These are phyloP conservation scores for Xylaria sp. DNA, from an alignment of 2,329 filamentous ascomycete species.

Conservation along the genomic window DNA sequence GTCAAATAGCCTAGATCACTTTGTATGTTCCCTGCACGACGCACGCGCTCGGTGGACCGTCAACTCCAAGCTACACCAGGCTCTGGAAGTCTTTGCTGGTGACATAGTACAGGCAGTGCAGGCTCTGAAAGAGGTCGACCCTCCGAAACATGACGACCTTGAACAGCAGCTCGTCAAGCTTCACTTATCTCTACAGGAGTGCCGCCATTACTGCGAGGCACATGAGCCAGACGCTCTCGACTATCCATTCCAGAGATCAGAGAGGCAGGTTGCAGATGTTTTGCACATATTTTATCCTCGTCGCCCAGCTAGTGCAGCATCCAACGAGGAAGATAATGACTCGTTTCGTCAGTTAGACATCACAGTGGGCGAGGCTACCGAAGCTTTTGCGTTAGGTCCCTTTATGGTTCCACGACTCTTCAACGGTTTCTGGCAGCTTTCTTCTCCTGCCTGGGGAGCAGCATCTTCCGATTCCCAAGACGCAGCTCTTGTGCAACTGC, in stretches of 20 bases:
- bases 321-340: not conserved
- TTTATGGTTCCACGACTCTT: constrained; percentile 45
- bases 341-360: not conserved
- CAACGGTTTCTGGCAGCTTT: constrained; percentile 48
- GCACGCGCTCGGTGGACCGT: constrained; percentile 41
- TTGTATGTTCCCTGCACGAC: constrained; percentile 37
- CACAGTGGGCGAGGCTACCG: constrained; percentile 10
- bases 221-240: constrained; percentile 22
- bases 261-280: constrained; percentile 49
- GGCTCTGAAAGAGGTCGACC: constrained; percentile 50
- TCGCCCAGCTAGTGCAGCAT: not conserved
- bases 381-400: constrained; percentile 40
- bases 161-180: constrained; percentile 38
- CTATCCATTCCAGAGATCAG: constrained; percentile 46
- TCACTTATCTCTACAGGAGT: constrained; percentile 38
- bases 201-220: constrained; percentile 42
- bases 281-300: constrained; percentile 43
- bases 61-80: constrained; percentile 38
- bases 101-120: constrained; percentile 53
- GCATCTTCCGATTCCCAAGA: constrained; percentile 44
- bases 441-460: constrained; percentile 47
- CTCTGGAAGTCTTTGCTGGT: constrained; percentile 46
- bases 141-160: constrained; percentile 37
- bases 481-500: constrained; percentile 41
- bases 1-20: constrained; percentile 43